phyloP scores from a whole-genome alignment of 352 stramenopile genomes.

The Phytophthora podocarpi region DNA sequence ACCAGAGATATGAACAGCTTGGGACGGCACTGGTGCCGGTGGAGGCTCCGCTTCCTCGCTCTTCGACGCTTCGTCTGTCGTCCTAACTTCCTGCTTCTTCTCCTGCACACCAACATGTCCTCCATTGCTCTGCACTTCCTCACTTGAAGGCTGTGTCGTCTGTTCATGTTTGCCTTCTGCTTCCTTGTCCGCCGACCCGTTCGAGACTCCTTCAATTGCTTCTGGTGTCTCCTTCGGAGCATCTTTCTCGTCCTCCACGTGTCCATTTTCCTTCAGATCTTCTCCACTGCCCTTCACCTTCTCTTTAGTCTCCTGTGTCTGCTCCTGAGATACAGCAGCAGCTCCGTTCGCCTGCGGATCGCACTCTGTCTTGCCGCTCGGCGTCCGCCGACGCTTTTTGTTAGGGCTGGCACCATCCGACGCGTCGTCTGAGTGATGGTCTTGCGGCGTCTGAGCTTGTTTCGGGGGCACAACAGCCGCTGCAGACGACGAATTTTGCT shows the following conservation, averaged over 20 bases:
- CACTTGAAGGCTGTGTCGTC: not conserved
- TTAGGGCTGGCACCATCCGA: not conserved
- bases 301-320: not conserved
- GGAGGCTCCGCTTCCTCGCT: not conserved
- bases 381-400: constrained; percentile 19
- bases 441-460: not conserved
- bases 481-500: not conserved
- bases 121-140: constrained; percentile 2
- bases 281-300: constrained; percentile 5
- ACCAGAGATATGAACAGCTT: constrained; percentile 18
- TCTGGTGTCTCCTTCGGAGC: not conserved
- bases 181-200: not conserved
- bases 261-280: constrained; percentile 4
- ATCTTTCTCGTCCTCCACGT: constrained; percentile 14
- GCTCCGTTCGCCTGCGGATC: not conserved
- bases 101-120: not conserved
- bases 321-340: not conserved
- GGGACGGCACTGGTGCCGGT: constrained; percentile 5
- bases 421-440: constrained; percentile 9
- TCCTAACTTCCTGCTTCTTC: constrained; percentile 1
- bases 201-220: not conserved
- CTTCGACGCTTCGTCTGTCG: not conserved
- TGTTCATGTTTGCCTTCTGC: not conserved
- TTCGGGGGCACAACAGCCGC: constrained; percentile 4
- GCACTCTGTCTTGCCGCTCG: not conserved